Evolutionary conservation across 257 asterid genomes (phyloP), one percentile per base, ranked within the genome.

Genomic region (Fraxinus excelsior): DNA sequence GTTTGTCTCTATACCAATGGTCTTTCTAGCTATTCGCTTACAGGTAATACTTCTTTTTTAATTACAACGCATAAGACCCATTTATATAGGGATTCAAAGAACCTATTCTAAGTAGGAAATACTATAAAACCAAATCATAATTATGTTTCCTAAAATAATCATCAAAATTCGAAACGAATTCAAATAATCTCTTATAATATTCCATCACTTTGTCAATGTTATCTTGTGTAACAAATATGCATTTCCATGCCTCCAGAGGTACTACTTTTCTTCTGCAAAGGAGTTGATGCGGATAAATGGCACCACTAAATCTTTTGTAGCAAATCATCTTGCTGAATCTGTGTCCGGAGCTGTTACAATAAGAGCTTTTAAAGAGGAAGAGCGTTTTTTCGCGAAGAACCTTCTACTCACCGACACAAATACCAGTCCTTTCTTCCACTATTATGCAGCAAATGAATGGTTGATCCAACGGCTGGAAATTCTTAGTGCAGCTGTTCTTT

Each of bases 381-480:
- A 91, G 2, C 90, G 98, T 2, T 96, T 96, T 75, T 91, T 88
- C 44, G 70, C 74, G 10, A 93, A 93, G 88, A 90, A 83, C 81
- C 92, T 93, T 70, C 88, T 86, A 71, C 87, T 96, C 23, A 85
- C 90, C n/a, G 99, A 93, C 87, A 88, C 77, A 26, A 96, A 96
- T 78, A 93, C 91, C 32, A 89, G 96, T 71, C 97, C 98, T 64
- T 96, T 80, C 88, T 96, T 93, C 88, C 94, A 90, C 87, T 93
- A 88, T 78, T 96, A 93, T 85, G 86, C 99, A 58, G 94, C 99
- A 18, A 96, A 85, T 31, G 99, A 96, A 85, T 96, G 99, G 98
- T 76, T 93, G 86, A 96, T 96, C 77, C 97, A 86, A 75, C 82
- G 99, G 74, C 86, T 96, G 40, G 98, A 91, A 85, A 81, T 88